phyloP scores from a whole-genome alignment of 768 basidiomycete species.

The Mycena galericulata region DNA sequence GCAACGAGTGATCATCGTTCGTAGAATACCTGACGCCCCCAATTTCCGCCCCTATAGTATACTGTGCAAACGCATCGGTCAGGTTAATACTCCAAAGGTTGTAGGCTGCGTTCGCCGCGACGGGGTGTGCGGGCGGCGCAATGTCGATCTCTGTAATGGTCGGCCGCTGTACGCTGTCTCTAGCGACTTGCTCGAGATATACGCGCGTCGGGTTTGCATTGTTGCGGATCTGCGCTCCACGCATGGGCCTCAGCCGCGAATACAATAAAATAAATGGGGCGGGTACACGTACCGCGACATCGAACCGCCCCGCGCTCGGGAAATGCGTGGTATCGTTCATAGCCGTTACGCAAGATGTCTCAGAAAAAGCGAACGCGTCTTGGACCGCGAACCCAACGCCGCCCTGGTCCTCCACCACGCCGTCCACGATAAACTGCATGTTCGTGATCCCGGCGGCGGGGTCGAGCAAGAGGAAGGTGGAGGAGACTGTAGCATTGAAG shows the following conservation, averaged over 20 bases:
- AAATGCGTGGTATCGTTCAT: too few relatives aligned
- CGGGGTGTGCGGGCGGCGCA: neutral
- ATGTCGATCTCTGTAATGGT: neutral
- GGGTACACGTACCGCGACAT: constrained; percentile 3
- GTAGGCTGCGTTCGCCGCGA: neutral
- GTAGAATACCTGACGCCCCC: too few relatives aligned
- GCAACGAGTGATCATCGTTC: too few relatives aligned
- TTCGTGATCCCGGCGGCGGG: neutral
- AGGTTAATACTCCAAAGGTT: neutral
- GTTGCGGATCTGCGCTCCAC: constrained; percentile 11
- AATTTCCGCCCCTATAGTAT: too few relatives aligned
- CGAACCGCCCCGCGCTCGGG: constrained; percentile 9
- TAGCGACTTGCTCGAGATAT: neutral
- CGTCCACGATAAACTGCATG: constrained; percentile 1
- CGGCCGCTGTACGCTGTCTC: neutral
- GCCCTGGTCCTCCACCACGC: neutral
- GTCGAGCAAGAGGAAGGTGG: too few relatives aligned
- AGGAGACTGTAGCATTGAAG: neutral
- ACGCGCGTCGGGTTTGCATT: constrained; percentile 3
- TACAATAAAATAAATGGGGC: too few relatives aligned
- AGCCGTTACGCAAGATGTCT: neutral
- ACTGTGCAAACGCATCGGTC: too few relatives aligned
- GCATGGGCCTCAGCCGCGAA: neutral
- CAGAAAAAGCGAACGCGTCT: neutral
- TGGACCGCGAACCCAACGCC: constrained; percentile 6